phyloP scores from a whole-genome alignment of 164 flowering plant species.

The Chloranthus sessilifolius region DNA sequence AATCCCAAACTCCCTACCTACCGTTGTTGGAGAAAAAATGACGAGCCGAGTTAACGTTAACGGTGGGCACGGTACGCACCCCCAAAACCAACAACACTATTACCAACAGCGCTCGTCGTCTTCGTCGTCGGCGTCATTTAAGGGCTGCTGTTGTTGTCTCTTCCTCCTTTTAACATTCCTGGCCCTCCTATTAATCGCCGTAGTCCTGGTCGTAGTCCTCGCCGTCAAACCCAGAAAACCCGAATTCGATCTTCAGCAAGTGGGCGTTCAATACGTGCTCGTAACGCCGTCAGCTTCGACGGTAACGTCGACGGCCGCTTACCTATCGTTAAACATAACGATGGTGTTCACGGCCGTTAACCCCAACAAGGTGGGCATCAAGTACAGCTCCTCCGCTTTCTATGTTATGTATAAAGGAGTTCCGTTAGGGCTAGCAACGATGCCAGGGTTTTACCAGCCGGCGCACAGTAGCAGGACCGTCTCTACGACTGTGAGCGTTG shows the following conservation, averaged over 20 bases:
- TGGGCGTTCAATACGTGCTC: conserved; percentile 81
- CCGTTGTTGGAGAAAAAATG: too few relatives aligned
- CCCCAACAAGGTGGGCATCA: conserved; percentile 91
- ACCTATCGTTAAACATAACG: conserved; percentile 53
- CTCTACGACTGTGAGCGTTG: conserved; percentile 58
- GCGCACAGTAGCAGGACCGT: conserved; percentile 67
- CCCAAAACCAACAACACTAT: conserved; percentile 18
- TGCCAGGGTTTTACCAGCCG: conserved; percentile 80
- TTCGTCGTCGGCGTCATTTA: conserved; percentile 61
- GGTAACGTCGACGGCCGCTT: conserved; percentile 23
- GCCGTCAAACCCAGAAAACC: conserved; percentile 94
- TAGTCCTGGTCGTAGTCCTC: conserved; percentile 62
- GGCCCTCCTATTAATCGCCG: conserved; percentile 61
- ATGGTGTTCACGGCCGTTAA: conserved; percentile 84
- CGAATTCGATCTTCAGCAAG: conserved; percentile 84
- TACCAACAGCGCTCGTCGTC: conserved; percentile 31
- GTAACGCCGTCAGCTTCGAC: conserved; percentile 33
- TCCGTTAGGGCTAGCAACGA: conserved; percentile 71
- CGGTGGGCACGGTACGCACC: conserved; percentile 14
- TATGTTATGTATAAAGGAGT: conserved; percentile 89
- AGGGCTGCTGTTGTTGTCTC: conserved; percentile 96
- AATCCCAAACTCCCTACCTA: too few relatives aligned
- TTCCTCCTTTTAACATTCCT: conserved; percentile 84
- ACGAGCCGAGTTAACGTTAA: conserved; percentile 16
- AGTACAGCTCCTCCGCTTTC: conserved; percentile 78